phyloP scores from a whole-genome alignment of 179 eudicot genomes.

The Actinidia chinensis region DNA sequence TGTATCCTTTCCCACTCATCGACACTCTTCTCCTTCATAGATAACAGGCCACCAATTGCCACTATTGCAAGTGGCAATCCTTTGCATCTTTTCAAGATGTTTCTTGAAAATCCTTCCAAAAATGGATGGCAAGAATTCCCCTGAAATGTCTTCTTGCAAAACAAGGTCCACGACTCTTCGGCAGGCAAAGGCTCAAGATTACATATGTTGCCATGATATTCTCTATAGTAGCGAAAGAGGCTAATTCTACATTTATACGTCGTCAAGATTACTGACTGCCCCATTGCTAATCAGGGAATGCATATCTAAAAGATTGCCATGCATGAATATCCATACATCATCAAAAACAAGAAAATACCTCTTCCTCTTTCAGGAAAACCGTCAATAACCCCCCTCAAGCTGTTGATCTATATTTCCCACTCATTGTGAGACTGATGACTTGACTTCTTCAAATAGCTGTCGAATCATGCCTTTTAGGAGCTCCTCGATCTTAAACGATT shows the following conservation, averaged over 20 bases:
- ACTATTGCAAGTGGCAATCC: too few species aligned
- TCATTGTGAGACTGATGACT: slow-evolving; percentile 10
- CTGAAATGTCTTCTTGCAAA: slow-evolving; percentile 19
- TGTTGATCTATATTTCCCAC: not conserved
- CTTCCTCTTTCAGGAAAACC: slow-evolving; percentile 15
- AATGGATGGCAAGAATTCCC: slow-evolving; percentile 11
- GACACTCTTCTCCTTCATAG: too few species aligned
- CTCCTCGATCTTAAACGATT: slow-evolving; percentile 1
- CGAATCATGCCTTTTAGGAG: slow-evolving; percentile 10
- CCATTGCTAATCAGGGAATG: too few species aligned
- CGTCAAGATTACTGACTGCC: too few species aligned
- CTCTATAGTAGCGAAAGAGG: too few species aligned
- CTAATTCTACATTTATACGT: too few species aligned
- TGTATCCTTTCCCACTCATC: too few species aligned
- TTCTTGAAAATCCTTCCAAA: slow-evolving; percentile 14
- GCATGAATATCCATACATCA: slow-evolving; percentile 16
- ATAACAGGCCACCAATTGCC: too few species aligned
- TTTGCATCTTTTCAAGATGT: too few species aligned
- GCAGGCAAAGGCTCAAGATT: slow-evolving; percentile 17
- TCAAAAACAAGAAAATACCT: slow-evolving; percentile 25
- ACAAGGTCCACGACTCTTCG: slow-evolving; percentile 18
- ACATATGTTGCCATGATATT: too few species aligned
- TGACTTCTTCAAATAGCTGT: slow-evolving; percentile 7
- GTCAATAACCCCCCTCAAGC: not conserved
- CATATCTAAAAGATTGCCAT: not conserved